phyloP scores from a whole-genome alignment of 148 eudicot genomes.

The Rhododendron molle region DNA sequence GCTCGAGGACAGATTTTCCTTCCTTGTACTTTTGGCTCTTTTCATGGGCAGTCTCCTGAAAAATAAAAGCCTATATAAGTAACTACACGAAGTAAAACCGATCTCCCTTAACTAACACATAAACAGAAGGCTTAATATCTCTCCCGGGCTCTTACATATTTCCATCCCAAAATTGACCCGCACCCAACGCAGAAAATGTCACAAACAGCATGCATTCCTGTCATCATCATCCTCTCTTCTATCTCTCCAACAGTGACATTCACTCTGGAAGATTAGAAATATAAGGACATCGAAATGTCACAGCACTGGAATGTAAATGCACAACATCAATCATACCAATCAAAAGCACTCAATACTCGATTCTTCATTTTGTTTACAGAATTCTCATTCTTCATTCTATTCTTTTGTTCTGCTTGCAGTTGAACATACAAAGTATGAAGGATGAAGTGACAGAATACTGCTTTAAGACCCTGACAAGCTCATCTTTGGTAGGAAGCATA shows the following conservation, averaged over 20 bases:
- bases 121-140: constrained; percentile 4
- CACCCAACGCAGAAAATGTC: constrained; percentile 89
- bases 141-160: constrained; percentile 49
- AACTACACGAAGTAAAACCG: not conserved
- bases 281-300: not conserved
- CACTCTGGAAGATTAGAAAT: constrained; percentile 34
- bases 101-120: constrained; percentile 1
- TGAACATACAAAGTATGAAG: not conserved
- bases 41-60: constrained; percentile 90
- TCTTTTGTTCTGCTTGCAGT: not conserved
- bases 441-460: not conserved
- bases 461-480: not conserved
- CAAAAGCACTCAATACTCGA: not conserved
- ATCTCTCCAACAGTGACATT: constrained; percentile 68
- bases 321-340: not conserved
- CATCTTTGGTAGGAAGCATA: not conserved
- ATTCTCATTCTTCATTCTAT: too few relatives aligned
- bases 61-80: constrained; percentile 27
- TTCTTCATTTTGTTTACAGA: not conserved
- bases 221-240: constrained; percentile 85
- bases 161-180: constrained; percentile 90
- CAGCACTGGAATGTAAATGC: not conserved
- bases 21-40: constrained; percentile 94
- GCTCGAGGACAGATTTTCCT: constrained; percentile 33
- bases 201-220: constrained; percentile 79